Evolutionary conservation across 2,329 filamentous ascomycete species (phyloP), one percentile per base, ranked within the genome.

Genomic region (Alternaria triticimaculans): DNA sequence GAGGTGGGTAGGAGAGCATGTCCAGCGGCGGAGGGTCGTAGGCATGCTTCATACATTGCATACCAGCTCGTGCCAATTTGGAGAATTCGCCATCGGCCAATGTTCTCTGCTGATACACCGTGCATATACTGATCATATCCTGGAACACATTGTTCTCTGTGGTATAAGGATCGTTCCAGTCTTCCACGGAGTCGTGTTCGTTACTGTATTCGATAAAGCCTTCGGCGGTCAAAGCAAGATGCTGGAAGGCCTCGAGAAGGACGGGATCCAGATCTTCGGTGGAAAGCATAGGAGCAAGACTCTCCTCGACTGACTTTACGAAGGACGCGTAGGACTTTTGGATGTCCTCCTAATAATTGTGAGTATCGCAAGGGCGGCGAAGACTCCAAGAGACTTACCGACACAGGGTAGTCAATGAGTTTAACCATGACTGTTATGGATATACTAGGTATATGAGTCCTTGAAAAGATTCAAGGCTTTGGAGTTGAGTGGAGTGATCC

Each of bases 241-340:
- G 3, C 0, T 9, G 33, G 4, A 37, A 37, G 4, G 15, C 33
- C 33, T 8, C 6, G n/a, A 37, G 33, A 0, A 37, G 2, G 3
- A 37, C 14, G 30, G 30, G 30, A 33, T 33, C 30, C 30, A 12
- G 33, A n/a, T 37, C 33, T 15, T 37, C 33, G 33, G 7, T 37
- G 14, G 14, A 9, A 0, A 9, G 0, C n/a, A 8, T 0, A 37
- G 15, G 14, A 9, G 33, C 9, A 2, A n/a, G 3, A 0, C 15
- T n/a, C 14, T 37, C 1, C 33, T 37, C 4, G 1, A n/a, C 14
- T n/a, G 33, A n/a, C 15, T 41, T n/a, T 5, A 41, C 2, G 33
- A 41, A 41, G 4, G 15, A n/a, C 4, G 4, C 0, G 15, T 41
- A 41, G 33, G 33, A 5, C 4, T 5, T 41, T 5, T 41, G 33